Base-by-base conservation (phyloP, 345 rosid genomes). In the Camelina laxa region DNA sequence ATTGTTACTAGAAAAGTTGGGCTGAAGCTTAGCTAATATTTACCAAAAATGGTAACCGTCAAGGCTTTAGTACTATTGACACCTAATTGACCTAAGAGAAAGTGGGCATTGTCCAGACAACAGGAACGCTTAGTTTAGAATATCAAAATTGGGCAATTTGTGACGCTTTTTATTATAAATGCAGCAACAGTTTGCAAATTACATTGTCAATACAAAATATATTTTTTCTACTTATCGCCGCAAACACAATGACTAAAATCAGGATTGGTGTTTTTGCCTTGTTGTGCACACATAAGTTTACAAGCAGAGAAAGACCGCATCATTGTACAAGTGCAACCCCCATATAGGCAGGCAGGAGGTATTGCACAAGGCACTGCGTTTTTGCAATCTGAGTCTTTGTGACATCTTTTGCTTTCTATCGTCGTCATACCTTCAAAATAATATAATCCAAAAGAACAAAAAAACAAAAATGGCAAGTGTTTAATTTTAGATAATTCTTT, bases 341-440 rank as follows among this genome's bases (percentile, higher is more conserved):
- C 70, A 63, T 39, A 51, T 27, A 63, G 20, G 63, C 76, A 63
- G 11, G 76, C 70, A 9, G 20, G 31, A 51, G 54, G 69, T 6
- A 53, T 39, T 11, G 55, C 16, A 54, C 70, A 62, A 21, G 69
- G 54, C 19, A 35, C 6, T 24, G 10, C 16, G 21, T 72, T 2
- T 41, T 9, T 41, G 50, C 76, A 72, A 27, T 72, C 69, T 19
- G 41, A 5, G 44, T 62, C 13, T 19, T 31, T 20, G 4, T 41
- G 35, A 54, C 69, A 72, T 9, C 4, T 54, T 45, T 72, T 72
- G 53, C 62, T 53, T 51, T 72, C 68, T 50, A 6, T 60, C 60
- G 16, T 61, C 17, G 14, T 50, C 8, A 38, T 48, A 35, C 60
- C 75, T 72, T 60, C 59, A 60, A 60, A 12, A 66, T 9, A 24